phyloP scores from a whole-genome alignment of 1,139 yeast genomes.

The Protomyces inouyei region DNA sequence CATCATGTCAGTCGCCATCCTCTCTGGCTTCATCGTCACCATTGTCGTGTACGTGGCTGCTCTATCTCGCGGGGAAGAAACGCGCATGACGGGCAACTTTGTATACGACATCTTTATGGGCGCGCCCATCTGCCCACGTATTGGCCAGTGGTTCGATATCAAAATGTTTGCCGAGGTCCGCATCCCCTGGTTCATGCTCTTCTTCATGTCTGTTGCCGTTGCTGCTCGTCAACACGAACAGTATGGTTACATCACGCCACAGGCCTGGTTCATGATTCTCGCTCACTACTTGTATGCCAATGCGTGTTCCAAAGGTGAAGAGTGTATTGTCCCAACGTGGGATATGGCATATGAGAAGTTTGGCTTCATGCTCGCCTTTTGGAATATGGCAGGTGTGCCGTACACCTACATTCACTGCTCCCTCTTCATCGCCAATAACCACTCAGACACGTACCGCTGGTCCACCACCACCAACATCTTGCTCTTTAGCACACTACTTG shows the following conservation, averaged over 20 bases:
- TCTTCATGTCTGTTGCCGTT: conserved; percentile 70
- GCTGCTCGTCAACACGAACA: conserved; percentile 71
- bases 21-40: conserved; percentile 67
- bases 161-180: conserved; percentile 98
- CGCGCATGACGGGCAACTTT: conserved; percentile 85
- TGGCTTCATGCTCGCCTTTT: conserved; percentile 94
- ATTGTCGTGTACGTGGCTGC: conserved; percentile 57
- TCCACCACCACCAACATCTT: conserved; percentile 54
- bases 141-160: conserved; percentile 75
- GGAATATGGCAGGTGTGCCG: conserved; percentile 99
- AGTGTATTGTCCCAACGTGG: conserved; percentile 95
- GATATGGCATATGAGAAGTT: conserved; percentile 99
- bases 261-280: conserved; percentile 63
- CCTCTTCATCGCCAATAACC: conserved; percentile 70
- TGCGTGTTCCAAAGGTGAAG: conserved; percentile 97
- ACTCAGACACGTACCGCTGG: conserved; percentile 77
- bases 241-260: conserved; percentile 75
- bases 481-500: conserved; percentile 54
- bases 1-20: conserved; percentile 85
- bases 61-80: conserved; percentile 47
- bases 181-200: conserved; percentile 90
- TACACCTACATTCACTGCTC: conserved; percentile 95
- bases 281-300: conserved; percentile 95
- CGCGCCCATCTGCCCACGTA: conserved; percentile 91
- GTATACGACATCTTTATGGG: conserved; percentile 94